phyloP scores from a whole-genome alignment of 2,329 filamentous ascomycete genomes.

The Lomentospora prolificans region DNA sequence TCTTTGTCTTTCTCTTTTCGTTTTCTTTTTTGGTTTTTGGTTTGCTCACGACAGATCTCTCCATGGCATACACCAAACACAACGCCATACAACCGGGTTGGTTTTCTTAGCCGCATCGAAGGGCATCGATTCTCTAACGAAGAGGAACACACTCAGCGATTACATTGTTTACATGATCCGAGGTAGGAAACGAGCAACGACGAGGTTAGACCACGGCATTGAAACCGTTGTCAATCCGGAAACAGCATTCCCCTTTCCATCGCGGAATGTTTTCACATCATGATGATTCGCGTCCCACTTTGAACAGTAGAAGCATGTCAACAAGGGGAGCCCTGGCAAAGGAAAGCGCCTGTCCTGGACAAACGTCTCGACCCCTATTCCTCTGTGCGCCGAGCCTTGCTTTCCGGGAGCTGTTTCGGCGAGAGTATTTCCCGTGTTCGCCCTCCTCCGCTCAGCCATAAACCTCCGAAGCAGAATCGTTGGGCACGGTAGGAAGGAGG shows the following conservation, averaged over 20 bases:
- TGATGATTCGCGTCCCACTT: not conserved
- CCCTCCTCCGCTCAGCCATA: too few species aligned
- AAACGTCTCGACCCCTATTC: not conserved
- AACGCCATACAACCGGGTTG: too few species aligned
- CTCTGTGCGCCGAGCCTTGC: not conserved
- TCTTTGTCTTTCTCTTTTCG: too few species aligned
- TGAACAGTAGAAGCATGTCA: not conserved
- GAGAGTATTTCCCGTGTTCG: not conserved
- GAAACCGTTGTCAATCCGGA: not conserved
- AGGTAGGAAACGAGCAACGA: not conserved
- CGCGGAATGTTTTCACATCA: not conserved
- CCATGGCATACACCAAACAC: too few species aligned
- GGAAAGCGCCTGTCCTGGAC: not conserved
- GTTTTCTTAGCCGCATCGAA: too few species aligned
- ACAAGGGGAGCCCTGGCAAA: not conserved
- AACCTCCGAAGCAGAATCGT: not conserved
- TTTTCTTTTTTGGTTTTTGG: too few species aligned
- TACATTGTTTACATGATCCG: not conserved
- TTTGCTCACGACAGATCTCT: too few species aligned
- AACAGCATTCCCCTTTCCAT: not conserved
- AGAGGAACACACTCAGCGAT: not conserved
- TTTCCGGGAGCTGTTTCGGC: not conserved
- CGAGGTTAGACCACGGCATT: not conserved
- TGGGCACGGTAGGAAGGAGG: not conserved
- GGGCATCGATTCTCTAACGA: too few species aligned